These are phyloP conservation scores for Diaporthe sp. DNA, from an alignment of 2,329 filamentous ascomycete genomes.

Conservation along the genomic window DNA sequence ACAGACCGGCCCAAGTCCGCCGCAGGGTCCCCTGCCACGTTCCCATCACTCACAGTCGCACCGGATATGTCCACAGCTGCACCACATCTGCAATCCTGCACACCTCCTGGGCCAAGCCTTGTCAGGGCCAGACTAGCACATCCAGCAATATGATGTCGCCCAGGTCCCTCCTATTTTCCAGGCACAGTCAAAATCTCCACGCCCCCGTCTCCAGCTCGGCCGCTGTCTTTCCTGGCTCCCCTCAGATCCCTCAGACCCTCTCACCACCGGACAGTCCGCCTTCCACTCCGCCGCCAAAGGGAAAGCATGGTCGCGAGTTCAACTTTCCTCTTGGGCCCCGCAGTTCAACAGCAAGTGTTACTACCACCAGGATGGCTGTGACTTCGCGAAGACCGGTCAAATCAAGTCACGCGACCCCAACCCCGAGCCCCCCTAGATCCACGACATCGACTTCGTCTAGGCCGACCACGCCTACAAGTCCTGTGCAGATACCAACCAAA, in stretches of 20 bases:
- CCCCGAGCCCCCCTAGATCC: constrained; percentile 47
- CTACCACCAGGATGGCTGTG: constrained; percentile 46
- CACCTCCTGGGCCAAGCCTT: constrained; percentile 40
- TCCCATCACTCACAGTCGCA: constrained; percentile 30
- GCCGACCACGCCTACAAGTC: constrained; percentile 60
- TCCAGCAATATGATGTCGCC: constrained; percentile 55
- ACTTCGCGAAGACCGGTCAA: constrained; percentile 48
- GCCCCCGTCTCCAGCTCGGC: constrained; percentile 41
- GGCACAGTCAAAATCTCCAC: constrained; percentile 47
- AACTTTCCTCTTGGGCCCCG: constrained; percentile 33
- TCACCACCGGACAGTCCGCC: constrained; percentile 35
- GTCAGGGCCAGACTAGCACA: constrained; percentile 37
- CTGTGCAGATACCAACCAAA: constrained; percentile 68
- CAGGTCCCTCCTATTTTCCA: constrained; percentile 56
- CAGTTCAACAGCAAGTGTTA: constrained; percentile 43
- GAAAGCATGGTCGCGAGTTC: constrained; percentile 51
- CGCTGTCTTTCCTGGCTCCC: constrained; percentile 37
- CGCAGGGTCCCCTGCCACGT: constrained; percentile 14
- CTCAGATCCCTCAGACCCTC: constrained; percentile 41
- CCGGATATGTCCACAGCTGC: constrained; percentile 41
- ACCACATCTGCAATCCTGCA: constrained; percentile 28
- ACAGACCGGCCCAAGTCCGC: constrained; percentile 28
- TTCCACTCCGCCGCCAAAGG: constrained; percentile 43
- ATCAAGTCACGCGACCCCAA: constrained; percentile 42
- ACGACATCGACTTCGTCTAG: constrained; percentile 51